A percentile compares a stretch with the other conserved stretches of the same genome.
Conservation (phyloP, 1,284 basidiomycete species). For the Irpex sp. region DNA sequence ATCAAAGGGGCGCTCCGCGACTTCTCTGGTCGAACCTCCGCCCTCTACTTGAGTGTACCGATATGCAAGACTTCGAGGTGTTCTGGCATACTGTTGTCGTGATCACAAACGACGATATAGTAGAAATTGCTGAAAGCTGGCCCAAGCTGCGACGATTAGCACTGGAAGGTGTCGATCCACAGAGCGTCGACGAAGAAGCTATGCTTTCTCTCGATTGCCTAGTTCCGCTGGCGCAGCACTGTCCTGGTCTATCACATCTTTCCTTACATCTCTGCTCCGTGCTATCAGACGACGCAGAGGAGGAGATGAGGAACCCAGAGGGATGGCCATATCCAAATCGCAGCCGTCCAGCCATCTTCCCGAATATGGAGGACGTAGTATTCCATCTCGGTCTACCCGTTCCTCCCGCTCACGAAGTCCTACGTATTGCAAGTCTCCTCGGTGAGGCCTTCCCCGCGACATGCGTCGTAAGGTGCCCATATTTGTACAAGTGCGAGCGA, state of each 20-base stretch:
- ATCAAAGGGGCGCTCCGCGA: not conserved
- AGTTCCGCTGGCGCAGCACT: not conserved
- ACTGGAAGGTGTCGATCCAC: constrained; percentile 15
- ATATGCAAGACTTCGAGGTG: not conserved
- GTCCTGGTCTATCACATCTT: not conserved
- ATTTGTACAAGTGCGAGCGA: not conserved
- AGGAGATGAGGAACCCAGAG: not conserved
- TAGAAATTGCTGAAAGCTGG: constrained; percentile 61
- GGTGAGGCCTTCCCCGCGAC: not conserved
- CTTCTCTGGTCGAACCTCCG: not conserved
- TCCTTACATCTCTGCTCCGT: not conserved
- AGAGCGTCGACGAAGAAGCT: not conserved
- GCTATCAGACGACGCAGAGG: not conserved
- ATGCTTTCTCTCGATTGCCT: not conserved
- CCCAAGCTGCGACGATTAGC: constrained; percentile 22
- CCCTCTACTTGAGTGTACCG: not conserved
- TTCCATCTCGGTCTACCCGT: not conserved
- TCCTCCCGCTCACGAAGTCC: not conserved
- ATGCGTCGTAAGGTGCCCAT: not conserved
- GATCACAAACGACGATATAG: constrained; percentile 74
- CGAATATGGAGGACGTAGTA: not conserved
- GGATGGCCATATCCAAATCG: not conserved
- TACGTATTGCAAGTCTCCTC: not conserved
- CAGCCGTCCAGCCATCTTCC: not conserved
- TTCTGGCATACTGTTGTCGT: constrained; percentile 32